Evolutionary conservation across 306 rosid genomes (phyloP).

Genomic region (Psophocarpus tetragonolobus): DNA sequence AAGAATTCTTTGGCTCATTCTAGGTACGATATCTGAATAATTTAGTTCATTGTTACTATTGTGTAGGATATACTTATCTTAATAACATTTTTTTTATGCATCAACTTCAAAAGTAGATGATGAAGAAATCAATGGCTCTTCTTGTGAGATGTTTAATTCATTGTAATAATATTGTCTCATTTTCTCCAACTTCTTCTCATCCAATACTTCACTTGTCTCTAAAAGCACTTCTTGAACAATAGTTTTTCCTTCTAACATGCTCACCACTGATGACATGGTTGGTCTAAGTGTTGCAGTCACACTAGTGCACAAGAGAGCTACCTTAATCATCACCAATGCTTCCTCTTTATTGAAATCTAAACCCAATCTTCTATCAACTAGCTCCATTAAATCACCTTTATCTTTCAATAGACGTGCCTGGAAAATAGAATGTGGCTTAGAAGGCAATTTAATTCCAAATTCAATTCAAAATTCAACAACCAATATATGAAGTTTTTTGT

Average conservation of each 20-base stretch:
- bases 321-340: slow-evolving; percentile 47
- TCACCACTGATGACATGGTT: slow-evolving; percentile 31
- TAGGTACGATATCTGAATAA: too few species aligned
- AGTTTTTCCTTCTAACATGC: slow-evolving; percentile 33
- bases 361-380: slow-evolving; percentile 48
- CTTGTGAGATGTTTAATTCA: too few species aligned
- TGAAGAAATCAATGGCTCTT: too few species aligned
- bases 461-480: neutral
- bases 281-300: slow-evolving; percentile 60
- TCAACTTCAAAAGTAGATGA: too few species aligned
- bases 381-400: slow-evolving; percentile 50
- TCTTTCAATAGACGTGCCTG: slow-evolving; percentile 52
- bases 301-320: slow-evolving; percentile 60
- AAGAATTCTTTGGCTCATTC: too few species aligned
- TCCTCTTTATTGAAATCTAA: slow-evolving; percentile 45
- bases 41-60: too few species aligned
- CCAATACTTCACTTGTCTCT: slow-evolving; percentile 2
- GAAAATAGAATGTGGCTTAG: too few species aligned
- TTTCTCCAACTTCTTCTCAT: slow-evolving; percentile 20
- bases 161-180: slow-evolving; percentile 18
- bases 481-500: neutral
- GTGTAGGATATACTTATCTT: too few species aligned
- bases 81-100: too few species aligned
- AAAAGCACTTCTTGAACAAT: neutral
- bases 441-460: neutral